Conservation (phyloP, 2,329 filamentous ascomycete species). For the Raffaelea albimanens region DNA sequence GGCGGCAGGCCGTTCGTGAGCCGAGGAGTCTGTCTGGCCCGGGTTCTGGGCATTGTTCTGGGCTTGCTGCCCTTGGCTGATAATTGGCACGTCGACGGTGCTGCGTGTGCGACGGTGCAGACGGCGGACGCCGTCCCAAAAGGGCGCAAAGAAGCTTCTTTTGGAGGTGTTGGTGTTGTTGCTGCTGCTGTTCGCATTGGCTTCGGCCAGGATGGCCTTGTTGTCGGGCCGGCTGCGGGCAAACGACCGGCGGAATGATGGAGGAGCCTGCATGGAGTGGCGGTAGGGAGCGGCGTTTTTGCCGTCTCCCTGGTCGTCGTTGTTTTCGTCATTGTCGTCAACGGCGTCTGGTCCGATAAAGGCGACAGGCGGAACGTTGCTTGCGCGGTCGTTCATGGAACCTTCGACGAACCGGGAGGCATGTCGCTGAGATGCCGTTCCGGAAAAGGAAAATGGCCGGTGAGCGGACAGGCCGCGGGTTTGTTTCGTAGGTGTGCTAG, state of each 20-base stretch:
- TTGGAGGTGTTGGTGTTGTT: slow-evolving; percentile 5
- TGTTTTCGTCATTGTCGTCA: not conserved
- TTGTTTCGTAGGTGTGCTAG: not conserved
- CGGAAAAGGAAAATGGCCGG: slow-evolving; percentile 8
- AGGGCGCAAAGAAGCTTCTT: slow-evolving; percentile 19
- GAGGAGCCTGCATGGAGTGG: not conserved
- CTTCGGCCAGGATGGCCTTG: not conserved
- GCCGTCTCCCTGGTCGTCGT: not conserved
- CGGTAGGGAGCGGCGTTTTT: not conserved
- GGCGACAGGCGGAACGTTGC: slow-evolving; percentile 57
- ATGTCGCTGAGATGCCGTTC: not conserved
- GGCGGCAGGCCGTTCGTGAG: not conserved
- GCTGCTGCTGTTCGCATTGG: slow-evolving; percentile 5
- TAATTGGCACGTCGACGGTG: not conserved
- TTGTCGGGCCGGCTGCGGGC: not conserved
- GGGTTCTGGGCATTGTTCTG: not conserved
- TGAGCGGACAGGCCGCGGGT: not conserved
- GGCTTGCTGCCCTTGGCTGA: not conserved
- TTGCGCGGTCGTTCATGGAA: slow-evolving; percentile 76
- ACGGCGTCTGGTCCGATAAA: slow-evolving; percentile 38
- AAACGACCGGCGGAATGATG: slow-evolving; percentile 8
- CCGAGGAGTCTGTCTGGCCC: not conserved
- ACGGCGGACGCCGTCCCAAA: slow-evolving; percentile 24
- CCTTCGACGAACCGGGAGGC: slow-evolving; percentile 61
- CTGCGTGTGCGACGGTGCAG: slow-evolving; percentile 13